A percentile compares a stretch with the other conserved stretches of the same genome.
These are phyloP conservation scores for Blastomyces emzantsi DNA, from an alignment of 2,329 filamentous ascomycete species.

Conservation along the genomic window DNA sequence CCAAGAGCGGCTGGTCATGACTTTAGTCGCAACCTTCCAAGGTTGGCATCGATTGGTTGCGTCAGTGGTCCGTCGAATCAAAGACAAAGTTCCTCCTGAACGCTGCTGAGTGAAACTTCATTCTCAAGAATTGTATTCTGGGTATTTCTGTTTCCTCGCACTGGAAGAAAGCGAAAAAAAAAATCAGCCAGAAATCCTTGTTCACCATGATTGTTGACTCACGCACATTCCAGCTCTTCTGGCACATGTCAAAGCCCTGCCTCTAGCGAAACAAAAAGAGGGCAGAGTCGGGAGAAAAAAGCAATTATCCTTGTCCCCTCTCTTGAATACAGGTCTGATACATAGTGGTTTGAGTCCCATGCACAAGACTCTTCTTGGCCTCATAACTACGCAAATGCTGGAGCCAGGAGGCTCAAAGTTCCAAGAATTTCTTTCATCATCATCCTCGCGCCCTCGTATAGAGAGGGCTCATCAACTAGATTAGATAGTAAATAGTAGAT, in stretches of 20 bases:
- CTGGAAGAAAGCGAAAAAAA: background rate
- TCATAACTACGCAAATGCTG: background rate
- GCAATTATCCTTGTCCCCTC: conserved; percentile 1
- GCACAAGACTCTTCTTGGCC: background rate
- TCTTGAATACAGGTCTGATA: conserved; percentile 3
- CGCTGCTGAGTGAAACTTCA: background rate
- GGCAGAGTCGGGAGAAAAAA: background rate
- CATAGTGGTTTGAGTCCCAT: conserved; percentile 1
- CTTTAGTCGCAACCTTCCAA: background rate
- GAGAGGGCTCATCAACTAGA: background rate
- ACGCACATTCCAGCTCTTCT: background rate
- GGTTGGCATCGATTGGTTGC: background rate
- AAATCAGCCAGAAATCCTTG: background rate
- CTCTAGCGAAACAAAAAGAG: background rate
- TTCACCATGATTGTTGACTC: background rate
- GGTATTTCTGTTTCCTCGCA: background rate
- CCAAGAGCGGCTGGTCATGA: background rate
- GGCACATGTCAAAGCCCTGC: background rate
- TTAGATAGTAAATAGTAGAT: background rate
- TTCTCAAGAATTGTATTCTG: background rate
- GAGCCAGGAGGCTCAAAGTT: background rate
- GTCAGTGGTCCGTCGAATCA: background rate
- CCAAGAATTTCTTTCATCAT: background rate
- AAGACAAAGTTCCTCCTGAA: too few species aligned
- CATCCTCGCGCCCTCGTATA: background rate